phyloP scores from a whole-genome alignment of 495 filamentous ascomycete genomes.

The Lasiosphaeriaceae sp. region DNA sequence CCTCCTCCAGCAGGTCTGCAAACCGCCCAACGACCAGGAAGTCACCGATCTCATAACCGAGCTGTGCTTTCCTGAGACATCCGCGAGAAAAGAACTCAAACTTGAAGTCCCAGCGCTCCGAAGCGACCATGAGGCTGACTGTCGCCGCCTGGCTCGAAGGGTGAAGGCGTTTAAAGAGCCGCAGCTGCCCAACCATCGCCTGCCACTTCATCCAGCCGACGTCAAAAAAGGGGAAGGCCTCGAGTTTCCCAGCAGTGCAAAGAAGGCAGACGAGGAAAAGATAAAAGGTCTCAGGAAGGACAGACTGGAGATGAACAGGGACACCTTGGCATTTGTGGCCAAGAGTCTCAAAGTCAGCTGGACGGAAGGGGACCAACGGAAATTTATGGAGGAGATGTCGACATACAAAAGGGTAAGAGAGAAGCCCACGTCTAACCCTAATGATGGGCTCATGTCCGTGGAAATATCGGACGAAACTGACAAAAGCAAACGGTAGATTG shows the following conservation, averaged over 20 bases:
- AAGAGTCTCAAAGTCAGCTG: constrained; percentile 33
- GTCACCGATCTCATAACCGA: constrained; percentile 8
- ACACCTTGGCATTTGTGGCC: constrained; percentile 15
- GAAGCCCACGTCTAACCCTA: not conserved
- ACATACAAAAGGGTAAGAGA: constrained; percentile 36
- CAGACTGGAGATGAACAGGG: constrained; percentile 16
- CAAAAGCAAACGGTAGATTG: constrained; percentile 21
- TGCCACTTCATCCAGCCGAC: constrained; percentile 46
- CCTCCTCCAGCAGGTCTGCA: constrained; percentile 21
- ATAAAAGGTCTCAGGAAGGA: constrained; percentile 12
- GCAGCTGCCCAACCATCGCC: constrained; percentile 31
- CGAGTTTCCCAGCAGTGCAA: constrained; percentile 10
- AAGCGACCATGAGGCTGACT: constrained; percentile 47
- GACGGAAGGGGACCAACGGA: constrained; percentile 30
- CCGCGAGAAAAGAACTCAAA: constrained; percentile 31
- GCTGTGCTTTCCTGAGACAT: constrained; percentile 12
- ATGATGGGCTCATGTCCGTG: not conserved
- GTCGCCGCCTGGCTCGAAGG: constrained; percentile 28
- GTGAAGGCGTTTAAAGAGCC: constrained; percentile 28
- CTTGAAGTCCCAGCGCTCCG: constrained; percentile 50
- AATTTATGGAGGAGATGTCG: constrained; percentile 27
- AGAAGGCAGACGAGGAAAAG: not conserved
- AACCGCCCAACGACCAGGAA: constrained; percentile 10
- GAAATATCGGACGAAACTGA: not conserved
- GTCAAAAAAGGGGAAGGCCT: constrained; percentile 47